These are phyloP conservation scores for Cryptosporidium sp. DNA, from an alignment of 169 alveolate species.

Conservation along the genomic window DNA sequence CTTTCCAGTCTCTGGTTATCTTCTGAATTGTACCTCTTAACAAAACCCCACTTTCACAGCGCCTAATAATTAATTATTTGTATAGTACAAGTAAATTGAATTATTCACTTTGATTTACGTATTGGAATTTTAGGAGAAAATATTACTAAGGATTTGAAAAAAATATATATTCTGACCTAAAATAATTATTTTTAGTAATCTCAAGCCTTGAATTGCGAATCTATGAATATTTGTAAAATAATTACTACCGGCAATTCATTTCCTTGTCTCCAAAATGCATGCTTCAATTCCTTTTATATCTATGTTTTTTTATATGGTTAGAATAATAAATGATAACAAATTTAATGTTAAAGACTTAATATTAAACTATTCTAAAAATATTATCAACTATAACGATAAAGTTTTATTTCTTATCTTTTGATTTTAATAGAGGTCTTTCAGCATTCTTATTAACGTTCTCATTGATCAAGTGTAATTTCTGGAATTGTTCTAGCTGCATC, in stretches of 20 bases:
- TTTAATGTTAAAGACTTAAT: slow-evolving; percentile 4
- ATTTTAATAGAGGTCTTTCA: slow-evolving; percentile 3
- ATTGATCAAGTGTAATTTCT: slow-evolving; percentile 37
- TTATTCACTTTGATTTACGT: neutral
- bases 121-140: neutral
- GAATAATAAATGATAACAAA: neutral
- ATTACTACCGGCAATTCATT: neutral
- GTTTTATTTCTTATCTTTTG: slow-evolving; percentile 17
- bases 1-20: slow-evolving; percentile 47
- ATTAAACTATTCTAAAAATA: neutral
- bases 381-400: neutral
- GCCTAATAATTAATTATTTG: slow-evolving; percentile 7
- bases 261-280: slow-evolving; percentile 26
- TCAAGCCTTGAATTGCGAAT: too few species aligned
- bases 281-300: neutral
- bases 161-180: neutral
- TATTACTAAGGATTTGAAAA: neutral
- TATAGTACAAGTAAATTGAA: neutral
- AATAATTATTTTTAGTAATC: too few species aligned
- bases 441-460: slow-evolving; percentile 61
- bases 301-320: too few species aligned
- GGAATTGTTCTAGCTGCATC: slow-evolving; percentile 74
- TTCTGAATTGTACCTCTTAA: neutral
- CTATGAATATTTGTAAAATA: neutral
- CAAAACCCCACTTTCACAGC: slow-evolving; percentile 49